Evolutionary conservation across 106 monocot genomes (phyloP).

Genomic region (Vanilla planifolia): DNA sequence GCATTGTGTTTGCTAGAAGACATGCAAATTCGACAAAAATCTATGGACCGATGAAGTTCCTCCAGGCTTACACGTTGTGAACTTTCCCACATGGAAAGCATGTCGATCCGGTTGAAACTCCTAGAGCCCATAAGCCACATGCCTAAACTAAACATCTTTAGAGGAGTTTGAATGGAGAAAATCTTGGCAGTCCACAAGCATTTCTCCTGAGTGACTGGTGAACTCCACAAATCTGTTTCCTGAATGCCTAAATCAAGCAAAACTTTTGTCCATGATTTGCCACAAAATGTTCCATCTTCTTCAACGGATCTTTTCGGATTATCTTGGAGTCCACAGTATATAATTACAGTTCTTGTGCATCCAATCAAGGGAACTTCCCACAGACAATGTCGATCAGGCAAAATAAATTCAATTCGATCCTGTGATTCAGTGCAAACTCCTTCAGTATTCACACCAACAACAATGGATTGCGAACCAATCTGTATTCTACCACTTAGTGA

Average conservation of each 20-base stretch:
- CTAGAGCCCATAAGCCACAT: constrained; percentile 84
- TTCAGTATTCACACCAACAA: constrained; percentile 77
- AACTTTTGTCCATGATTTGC: constrained; percentile 86
- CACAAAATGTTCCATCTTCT: constrained; percentile 81
- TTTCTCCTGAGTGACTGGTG: constrained; percentile 18
- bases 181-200: constrained; percentile 92
- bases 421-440: constrained; percentile 9
- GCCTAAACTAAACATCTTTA: constrained; percentile 60
- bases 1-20: constrained; percentile 64
- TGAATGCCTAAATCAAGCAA: constrained; percentile 61
- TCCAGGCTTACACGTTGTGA: constrained; percentile 79
- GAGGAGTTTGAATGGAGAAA: constrained; percentile 48
- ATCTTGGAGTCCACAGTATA: constrained; percentile 93
- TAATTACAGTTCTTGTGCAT: constrained; percentile 29
- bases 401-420: constrained; percentile 23
- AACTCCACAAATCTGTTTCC: constrained; percentile 69
- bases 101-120: constrained; percentile 10
- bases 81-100: constrained; percentile 64
- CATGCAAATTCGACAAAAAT: constrained; percentile 58
- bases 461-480: constrained; percentile 80
- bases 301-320: constrained; percentile 65
- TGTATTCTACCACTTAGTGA: constrained; percentile 72
- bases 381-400: constrained; percentile 81
- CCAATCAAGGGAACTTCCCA: constrained; percentile 91
- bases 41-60: constrained; percentile 73